These are phyloP conservation scores for Cladophialophora psammophila DNA, from an alignment of 2,329 filamentous ascomycete species.

Conservation along the genomic window DNA sequence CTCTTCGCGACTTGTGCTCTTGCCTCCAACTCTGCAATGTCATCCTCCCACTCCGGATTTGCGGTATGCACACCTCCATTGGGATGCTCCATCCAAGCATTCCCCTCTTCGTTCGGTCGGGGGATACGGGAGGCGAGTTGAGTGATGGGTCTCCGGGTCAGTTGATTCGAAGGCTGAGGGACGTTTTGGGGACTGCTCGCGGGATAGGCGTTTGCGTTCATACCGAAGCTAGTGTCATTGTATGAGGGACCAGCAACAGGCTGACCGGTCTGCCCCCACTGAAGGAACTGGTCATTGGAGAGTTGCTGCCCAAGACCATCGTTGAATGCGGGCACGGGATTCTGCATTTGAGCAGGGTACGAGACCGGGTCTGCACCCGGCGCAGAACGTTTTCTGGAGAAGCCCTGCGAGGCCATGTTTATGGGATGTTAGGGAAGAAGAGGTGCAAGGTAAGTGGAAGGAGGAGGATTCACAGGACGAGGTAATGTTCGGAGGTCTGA, in stretches of 20 bases:
- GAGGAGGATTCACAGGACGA: background rate
- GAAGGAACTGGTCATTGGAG: conserved; percentile 61
- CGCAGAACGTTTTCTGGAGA: conserved; percentile 73
- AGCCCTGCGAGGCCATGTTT: conserved; percentile 47
- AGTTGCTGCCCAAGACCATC: conserved; percentile 53
- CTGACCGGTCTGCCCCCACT: conserved; percentile 60
- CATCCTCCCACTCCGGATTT: conserved; percentile 62
- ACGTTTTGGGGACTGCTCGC: conserved; percentile 24
- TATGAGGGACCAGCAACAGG: conserved; percentile 48
- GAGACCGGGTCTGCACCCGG: conserved; percentile 72
- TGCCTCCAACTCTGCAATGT: conserved; percentile 79
- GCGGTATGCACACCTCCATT: conserved; percentile 46
- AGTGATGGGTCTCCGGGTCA: conserved; percentile 50
- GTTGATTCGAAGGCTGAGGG: conserved; percentile 53
- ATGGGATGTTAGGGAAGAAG: background rate
- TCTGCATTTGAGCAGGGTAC: conserved; percentile 62
- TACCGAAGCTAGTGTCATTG: conserved; percentile 61
- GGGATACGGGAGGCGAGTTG: conserved; percentile 41
- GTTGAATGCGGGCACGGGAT: conserved; percentile 46
- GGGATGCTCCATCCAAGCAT: conserved; percentile 49
- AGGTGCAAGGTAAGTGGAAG: background rate
- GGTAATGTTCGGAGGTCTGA: background rate
- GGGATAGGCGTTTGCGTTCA: conserved; percentile 52
- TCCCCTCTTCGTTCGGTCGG: conserved; percentile 30
- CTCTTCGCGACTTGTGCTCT: conserved; percentile 82